Conservation (phyloP, 2,329 filamentous ascomycete species). For the Fusarium udum region DNA sequence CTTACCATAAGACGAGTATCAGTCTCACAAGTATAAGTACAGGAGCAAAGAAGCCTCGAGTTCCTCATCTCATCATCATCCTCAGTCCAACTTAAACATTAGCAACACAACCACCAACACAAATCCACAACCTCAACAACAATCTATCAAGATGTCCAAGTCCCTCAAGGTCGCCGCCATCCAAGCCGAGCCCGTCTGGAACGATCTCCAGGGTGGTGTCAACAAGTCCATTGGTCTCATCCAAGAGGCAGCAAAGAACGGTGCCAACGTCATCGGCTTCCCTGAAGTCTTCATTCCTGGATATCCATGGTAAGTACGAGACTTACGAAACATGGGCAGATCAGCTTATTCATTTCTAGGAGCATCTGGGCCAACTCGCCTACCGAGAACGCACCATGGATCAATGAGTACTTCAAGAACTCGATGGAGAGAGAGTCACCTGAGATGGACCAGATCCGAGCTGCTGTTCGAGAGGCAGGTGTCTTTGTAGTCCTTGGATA, state of each 20-base stretch:
- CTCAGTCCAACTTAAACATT: background rate
- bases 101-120: background rate
- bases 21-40: background rate
- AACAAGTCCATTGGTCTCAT: constrained; percentile 49
- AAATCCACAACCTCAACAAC: background rate
- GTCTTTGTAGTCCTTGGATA: constrained; percentile 56
- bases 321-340: background rate
- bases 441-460: constrained; percentile 55
- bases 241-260: constrained; percentile 44
- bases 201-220: constrained; percentile 46
- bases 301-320: constrained; percentile 54
- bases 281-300: constrained; percentile 58
- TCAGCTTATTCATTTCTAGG: constrained; percentile 28
- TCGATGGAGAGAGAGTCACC: constrained; percentile 51
- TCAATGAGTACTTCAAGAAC: constrained; percentile 58
- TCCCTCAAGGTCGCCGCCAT: constrained; percentile 40
- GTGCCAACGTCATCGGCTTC: constrained; percentile 51
- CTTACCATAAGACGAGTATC: rapidly evolving
- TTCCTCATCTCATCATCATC: background rate
- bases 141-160: constrained; percentile 1
- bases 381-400: constrained; percentile 47
- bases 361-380: constrained; percentile 43
- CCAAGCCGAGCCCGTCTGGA: constrained; percentile 42
- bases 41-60: background rate
- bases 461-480: constrained; percentile 56